phyloP scores from a whole-genome alignment of 1,284 basidiomycete species.

The Malassezia sympodialis region DNA sequence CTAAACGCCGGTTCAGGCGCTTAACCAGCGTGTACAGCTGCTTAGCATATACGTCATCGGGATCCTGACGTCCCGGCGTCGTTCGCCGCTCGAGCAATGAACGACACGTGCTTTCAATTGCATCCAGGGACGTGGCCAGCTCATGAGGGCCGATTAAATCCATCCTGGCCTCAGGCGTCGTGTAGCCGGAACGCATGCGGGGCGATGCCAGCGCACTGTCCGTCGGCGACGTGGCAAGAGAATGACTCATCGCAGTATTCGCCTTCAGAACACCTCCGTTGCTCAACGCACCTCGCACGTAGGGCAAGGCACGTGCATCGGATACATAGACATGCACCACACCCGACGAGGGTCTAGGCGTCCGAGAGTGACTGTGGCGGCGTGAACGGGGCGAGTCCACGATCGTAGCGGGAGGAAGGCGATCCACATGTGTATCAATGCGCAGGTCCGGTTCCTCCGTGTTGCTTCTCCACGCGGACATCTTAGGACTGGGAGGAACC shows the following conservation, averaged over 20 bases:
- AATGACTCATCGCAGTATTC: background rate
- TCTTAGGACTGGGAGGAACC: background rate
- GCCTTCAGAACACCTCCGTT: constrained; percentile 6
- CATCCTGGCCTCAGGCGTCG: background rate
- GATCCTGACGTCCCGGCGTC: background rate
- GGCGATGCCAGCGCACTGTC: background rate
- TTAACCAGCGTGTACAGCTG: constrained; percentile 6
- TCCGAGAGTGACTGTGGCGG: background rate
- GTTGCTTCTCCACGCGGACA: background rate
- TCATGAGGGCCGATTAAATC: constrained; percentile 4
- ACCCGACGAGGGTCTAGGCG: background rate
- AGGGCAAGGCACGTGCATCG: constrained; percentile 8
- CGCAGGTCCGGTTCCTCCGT: constrained; percentile 7
- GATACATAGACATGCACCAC: constrained; percentile 14
- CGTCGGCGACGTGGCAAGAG: background rate
- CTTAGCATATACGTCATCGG: background rate
- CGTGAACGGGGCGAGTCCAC: background rate
- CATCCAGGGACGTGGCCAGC: constrained; percentile 7
- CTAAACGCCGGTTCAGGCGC: constrained; percentile 3
- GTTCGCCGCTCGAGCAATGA: constrained; percentile 2
- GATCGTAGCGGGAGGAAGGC: background rate
- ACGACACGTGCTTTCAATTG: constrained; percentile 10
- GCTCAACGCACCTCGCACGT: constrained; percentile 16
- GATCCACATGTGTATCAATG: constrained; percentile 11
- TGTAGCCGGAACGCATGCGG: background rate